Evolutionary conservation across 768 basidiomycete genomes (phyloP).

Genomic region (Cytidiella melzeri): DNA sequence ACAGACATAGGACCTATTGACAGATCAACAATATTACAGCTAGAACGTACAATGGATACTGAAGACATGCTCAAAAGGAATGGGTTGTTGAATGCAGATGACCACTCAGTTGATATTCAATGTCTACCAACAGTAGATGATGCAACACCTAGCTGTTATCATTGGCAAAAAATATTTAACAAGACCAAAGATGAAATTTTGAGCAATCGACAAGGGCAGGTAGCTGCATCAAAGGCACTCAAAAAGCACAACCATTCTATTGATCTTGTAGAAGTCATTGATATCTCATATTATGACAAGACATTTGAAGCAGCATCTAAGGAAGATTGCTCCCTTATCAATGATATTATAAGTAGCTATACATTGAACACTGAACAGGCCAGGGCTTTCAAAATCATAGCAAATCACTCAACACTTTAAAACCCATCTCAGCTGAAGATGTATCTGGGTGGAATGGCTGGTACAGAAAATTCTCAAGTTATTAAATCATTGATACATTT

Average conservation of each 20-base stretch:
- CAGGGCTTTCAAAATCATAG: constrained; percentile 18
- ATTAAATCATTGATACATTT: constrained; percentile 14
- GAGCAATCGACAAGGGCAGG: neutral
- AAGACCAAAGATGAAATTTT: neutral
- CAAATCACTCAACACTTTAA: constrained; percentile 10
- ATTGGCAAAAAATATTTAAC: neutral
- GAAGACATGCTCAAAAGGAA: neutral
- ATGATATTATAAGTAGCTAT: constrained; percentile 3
- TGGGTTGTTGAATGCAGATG: neutral
- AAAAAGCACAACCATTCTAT: neutral
- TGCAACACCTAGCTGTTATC: neutral
- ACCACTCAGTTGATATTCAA: neutral
- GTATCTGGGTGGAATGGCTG: constrained; percentile 21
- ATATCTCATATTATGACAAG: neutral
- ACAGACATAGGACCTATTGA: neutral
- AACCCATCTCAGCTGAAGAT: constrained; percentile 11
- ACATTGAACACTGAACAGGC: constrained; percentile 16
- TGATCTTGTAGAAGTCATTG: constrained; percentile 5
- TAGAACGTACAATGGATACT: neutral
- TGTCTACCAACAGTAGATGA: neutral
- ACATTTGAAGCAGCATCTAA: neutral
- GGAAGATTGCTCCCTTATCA: neutral
- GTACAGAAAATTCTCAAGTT: constrained; percentile 21
- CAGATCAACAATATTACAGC: neutral
- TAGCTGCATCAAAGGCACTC: neutral